Percentiles rank a stretch among this genome's conserved stretches.
These are phyloP conservation scores for Biscogniauxia sp. DNA, from an alignment of 2,329 filamentous ascomycete species.

Conservation along the genomic window DNA sequence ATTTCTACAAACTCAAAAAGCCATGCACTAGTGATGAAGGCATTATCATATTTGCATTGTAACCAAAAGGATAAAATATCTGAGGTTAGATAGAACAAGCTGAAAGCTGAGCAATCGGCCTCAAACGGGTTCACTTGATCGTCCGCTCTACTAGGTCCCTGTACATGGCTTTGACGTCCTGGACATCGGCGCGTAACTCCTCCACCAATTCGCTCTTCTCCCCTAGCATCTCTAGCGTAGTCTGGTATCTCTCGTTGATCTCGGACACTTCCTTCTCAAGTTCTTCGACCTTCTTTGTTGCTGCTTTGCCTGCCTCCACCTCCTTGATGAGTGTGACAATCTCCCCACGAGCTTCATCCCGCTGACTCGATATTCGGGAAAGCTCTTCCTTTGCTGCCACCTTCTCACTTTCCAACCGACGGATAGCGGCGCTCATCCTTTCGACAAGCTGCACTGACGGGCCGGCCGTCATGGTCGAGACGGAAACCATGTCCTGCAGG, in stretches of 20 bases:
- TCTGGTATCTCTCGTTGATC: conserved; percentile 78
- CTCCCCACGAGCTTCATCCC: conserved; percentile 88
- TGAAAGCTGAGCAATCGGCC: conserved; percentile 1
- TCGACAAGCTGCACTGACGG: conserved; percentile 95
- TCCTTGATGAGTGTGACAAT: conserved; percentile 91
- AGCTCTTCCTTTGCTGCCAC: conserved; percentile 86
- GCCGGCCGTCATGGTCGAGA: conserved; percentile 84
- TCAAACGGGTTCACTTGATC: conserved; percentile 60
- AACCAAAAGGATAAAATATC: conserved; percentile 12
- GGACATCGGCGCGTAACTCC: conserved; percentile 83
- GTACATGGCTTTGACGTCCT: conserved; percentile 95
- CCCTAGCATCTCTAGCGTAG: conserved; percentile 88
- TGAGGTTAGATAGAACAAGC: background rate
- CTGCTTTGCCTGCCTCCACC: conserved; percentile 65
- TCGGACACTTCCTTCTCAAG: conserved; percentile 67
- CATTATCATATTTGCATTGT: conserved; percentile 4
- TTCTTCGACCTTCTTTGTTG: conserved; percentile 57
- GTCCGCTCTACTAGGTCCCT: conserved; percentile 86
- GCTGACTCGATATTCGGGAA: conserved; percentile 72
- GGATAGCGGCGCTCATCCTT: conserved; percentile 90
- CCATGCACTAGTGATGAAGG: background rate
- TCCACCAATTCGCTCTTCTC: conserved; percentile 96
- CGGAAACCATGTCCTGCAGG: conserved; percentile 81
- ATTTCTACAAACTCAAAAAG: background rate
- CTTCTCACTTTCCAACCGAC: conserved; percentile 87